Evolutionary conservation across 805 yeast genomes (phyloP).

Genomic region (Blastobotrys peoriensis): DNA sequence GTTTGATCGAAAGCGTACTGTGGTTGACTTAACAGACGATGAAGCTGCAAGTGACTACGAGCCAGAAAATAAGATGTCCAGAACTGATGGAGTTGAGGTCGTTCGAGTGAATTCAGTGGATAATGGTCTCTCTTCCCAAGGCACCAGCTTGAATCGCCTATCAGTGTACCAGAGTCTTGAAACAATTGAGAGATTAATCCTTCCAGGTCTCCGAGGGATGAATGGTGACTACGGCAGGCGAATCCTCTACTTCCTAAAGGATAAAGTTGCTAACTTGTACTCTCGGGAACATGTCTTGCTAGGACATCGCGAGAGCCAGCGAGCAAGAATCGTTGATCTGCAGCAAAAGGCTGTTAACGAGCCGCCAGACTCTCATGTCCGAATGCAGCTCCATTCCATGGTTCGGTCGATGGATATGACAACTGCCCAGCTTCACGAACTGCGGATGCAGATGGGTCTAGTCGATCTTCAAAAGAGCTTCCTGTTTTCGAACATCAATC

Average conservation of each 20-base stretch:
- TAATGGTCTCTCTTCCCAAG: not conserved
- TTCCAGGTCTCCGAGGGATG: not conserved
- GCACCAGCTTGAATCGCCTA: not conserved
- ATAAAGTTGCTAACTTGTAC: not conserved
- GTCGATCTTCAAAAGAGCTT: not conserved
- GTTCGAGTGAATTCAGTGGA: not conserved
- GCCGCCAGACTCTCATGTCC: not conserved
- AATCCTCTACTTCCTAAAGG: not conserved
- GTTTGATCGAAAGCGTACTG: not conserved
- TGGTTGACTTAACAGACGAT: constrained; percentile 6
- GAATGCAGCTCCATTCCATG: not conserved
- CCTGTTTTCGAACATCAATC: not conserved
- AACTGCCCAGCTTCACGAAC: not conserved
- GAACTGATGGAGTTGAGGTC: not conserved
- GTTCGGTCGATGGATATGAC: not conserved
- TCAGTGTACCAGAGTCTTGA: not conserved
- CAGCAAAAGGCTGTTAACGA: not conserved
- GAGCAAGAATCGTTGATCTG: not conserved
- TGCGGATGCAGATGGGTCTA: not conserved
- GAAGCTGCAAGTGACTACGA: not conserved
- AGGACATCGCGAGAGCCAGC: not conserved
- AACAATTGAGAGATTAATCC: not conserved
- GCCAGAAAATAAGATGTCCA: not conserved
- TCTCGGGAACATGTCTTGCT: not conserved
- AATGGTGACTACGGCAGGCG: not conserved